A percentile compares a stretch with the other conserved stretches of the same genome.
Conservation (phyloP, 768 basidiomycete genomes). For the Kwoniella sp. region DNA sequence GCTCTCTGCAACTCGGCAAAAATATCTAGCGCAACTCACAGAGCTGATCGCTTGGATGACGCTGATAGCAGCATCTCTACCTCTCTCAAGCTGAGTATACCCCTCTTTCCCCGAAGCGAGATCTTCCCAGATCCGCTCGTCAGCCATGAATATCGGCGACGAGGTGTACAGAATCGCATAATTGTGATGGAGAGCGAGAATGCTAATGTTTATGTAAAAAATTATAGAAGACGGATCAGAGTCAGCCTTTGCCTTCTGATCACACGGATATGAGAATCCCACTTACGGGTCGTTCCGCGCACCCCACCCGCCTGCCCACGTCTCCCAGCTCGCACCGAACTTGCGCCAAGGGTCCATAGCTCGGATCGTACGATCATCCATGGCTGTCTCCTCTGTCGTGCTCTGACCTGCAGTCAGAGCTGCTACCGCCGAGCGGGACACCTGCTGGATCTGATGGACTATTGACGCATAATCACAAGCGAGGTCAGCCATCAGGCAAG, state of each 20-base stretch:
- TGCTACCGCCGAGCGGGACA: constrained; percentile 3
- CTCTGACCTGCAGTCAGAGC: constrained; percentile 14
- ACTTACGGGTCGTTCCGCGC: constrained; percentile 49
- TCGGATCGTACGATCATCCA: constrained; percentile 21
- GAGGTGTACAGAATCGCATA: constrained; percentile 48
- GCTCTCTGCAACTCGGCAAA: no score
- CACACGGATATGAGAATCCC: not conserved
- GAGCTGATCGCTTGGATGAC: constrained; percentile 52
- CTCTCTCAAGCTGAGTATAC: constrained; percentile 45
- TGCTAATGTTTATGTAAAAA: constrained; percentile 37
- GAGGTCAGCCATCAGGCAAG: not conserved
- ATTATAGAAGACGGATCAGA: not conserved
- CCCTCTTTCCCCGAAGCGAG: constrained; percentile 43
- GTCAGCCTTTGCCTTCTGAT: not conserved
- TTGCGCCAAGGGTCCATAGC: constrained; percentile 37
- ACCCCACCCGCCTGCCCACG: constrained; percentile 38
- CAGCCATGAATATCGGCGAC: constrained; percentile 42
- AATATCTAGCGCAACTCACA: no score
- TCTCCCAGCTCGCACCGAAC: constrained; percentile 31
- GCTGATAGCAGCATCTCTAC: constrained; percentile 51
- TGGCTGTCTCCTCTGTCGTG: constrained; percentile 6
- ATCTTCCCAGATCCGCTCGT: constrained; percentile 42
- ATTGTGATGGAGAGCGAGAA: constrained; percentile 47
- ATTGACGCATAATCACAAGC: not conserved
- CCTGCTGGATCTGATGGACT: constrained; percentile 22